Evolutionary conservation across 2,329 filamentous ascomycete species (phyloP).

Genomic region (Aspergillus jensenii): DNA sequence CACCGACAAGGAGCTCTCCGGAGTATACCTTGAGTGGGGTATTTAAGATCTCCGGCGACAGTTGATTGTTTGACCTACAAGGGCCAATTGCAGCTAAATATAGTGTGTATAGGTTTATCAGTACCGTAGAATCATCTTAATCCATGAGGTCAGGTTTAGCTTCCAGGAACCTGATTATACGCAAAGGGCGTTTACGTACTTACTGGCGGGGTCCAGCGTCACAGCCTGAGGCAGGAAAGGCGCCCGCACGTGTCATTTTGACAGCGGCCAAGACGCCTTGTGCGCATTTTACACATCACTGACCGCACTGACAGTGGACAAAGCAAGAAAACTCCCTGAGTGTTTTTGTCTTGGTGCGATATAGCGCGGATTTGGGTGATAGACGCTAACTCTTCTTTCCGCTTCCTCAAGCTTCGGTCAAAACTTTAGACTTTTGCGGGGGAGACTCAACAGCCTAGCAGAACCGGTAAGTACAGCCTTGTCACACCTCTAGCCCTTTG

Average conservation of each 20-base stretch:
- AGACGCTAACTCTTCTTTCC: slow-evolving; percentile 8
- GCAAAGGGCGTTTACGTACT: neutral
- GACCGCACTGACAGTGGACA: neutral
- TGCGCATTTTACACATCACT: neutral
- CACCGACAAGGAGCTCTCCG: slow-evolving; percentile 30
- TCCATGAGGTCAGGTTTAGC: slow-evolving; percentile 2
- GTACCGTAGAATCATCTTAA: neutral
- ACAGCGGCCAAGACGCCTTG: neutral
- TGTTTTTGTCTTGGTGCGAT: neutral
- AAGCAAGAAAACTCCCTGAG: neutral
- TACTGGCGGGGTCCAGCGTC: neutral
- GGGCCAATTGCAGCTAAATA: neutral
- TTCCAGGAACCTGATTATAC: slow-evolving; percentile 2
- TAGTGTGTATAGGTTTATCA: neutral
- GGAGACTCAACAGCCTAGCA: neutral
- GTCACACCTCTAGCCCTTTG: neutral
- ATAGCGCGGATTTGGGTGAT: slow-evolving; percentile 2
- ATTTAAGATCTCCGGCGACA: neutral
- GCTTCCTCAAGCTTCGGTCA: slow-evolving; percentile 15
- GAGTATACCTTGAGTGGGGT: slow-evolving; percentile 24
- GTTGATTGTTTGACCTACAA: neutral
- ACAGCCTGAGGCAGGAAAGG: slow-evolving; percentile 22
- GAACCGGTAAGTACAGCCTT: slow-evolving; percentile 9
- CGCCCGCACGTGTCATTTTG: slow-evolving; percentile 19
- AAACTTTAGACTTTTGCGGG: slow-evolving; percentile 14